Evolutionary conservation across 768 basidiomycete species (phyloP).

Genomic region (Lactarius sanguifluus): DNA sequence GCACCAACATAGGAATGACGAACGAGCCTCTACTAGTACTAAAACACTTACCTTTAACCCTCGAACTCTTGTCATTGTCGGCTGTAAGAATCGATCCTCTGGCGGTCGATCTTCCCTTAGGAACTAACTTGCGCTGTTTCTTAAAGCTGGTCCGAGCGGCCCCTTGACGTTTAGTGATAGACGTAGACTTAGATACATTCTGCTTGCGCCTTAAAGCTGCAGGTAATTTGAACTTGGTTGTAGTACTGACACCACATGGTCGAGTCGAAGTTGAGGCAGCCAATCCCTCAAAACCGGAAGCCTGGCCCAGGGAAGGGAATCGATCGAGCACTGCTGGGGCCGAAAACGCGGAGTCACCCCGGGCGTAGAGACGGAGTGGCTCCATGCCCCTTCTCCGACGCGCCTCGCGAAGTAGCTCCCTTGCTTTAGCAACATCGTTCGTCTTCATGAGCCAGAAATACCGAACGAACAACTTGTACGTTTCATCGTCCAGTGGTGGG

Average conservation of each 20-base stretch:
- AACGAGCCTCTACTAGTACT: not conserved
- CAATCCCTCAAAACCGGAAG: not conserved
- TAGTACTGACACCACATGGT: not conserved
- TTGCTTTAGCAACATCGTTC: not conserved
- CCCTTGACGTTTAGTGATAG: not conserved
- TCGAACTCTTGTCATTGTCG: not conserved
- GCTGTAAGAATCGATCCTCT: not conserved
- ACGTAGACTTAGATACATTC: not conserved
- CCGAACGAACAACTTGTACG: slow-evolving; percentile 31
- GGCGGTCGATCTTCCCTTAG: not conserved
- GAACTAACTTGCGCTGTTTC: not conserved
- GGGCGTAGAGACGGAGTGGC: not conserved
- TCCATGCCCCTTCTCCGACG: slow-evolving; percentile 25
- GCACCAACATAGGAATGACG: not conserved
- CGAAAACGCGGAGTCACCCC: not conserved
- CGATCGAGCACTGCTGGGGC: not conserved
- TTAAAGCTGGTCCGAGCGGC: not conserved
- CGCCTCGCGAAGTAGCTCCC: slow-evolving; percentile 5
- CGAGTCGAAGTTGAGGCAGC: not conserved
- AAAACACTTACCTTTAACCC: not conserved
- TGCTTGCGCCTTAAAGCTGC: slow-evolving; percentile 10
- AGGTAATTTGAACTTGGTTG: not conserved
- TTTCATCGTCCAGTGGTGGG: not conserved
- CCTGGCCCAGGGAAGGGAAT: not conserved
- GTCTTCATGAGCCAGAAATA: slow-evolving; percentile 33